A percentile compares a stretch with the other conserved stretches of the same genome.
Conservation (phyloP, 2,329 filamentous ascomycete species). For the Knufia petricola region DNA sequence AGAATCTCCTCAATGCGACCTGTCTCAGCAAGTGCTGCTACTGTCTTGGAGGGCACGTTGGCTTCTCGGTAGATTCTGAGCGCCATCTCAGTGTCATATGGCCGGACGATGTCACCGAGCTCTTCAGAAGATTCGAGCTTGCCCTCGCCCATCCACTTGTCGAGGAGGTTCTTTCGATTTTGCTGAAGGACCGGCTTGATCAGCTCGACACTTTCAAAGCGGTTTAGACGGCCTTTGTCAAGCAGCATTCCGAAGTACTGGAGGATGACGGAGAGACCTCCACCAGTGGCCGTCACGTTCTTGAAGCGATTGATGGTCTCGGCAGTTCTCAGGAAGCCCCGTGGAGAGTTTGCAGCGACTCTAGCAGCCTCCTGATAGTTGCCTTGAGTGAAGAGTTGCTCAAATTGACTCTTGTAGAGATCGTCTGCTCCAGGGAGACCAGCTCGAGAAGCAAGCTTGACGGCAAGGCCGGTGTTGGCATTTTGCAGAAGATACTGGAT, state of each 20-base stretch:
- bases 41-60: conserved; percentile 84
- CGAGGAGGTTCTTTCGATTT: conserved; percentile 86
- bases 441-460: conserved; percentile 90
- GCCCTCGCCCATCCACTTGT: conserved; percentile 96
- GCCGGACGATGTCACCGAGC: conserved; percentile 84
- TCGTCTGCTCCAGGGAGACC: conserved; percentile 90
- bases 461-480: conserved; percentile 83
- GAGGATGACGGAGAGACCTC: conserved; percentile 85
- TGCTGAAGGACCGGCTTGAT: conserved; percentile 86
- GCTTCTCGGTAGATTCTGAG: conserved; percentile 84
- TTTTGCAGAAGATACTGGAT: conserved; percentile 95
- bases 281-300: conserved; percentile 57
- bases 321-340: conserved; percentile 85
- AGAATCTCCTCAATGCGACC: conserved; percentile 96
- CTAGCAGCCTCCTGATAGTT: conserved; percentile 86
- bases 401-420: conserved; percentile 86
- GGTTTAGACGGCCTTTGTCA: conserved; percentile 88
- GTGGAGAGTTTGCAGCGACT: conserved; percentile 90
- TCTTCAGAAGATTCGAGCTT: conserved; percentile 96
- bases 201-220: conserved; percentile 86
- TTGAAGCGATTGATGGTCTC: conserved; percentile 97
- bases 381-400: conserved; percentile 69
- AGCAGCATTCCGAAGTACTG: conserved; percentile 97
- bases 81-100: conserved; percentile 80
- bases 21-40: conserved; percentile 88